Evolutionary conservation across 2,329 filamentous ascomycete species (phyloP), one percentile per base, ranked within the genome.

Genomic region (Sclerotinia spermophila): DNA sequence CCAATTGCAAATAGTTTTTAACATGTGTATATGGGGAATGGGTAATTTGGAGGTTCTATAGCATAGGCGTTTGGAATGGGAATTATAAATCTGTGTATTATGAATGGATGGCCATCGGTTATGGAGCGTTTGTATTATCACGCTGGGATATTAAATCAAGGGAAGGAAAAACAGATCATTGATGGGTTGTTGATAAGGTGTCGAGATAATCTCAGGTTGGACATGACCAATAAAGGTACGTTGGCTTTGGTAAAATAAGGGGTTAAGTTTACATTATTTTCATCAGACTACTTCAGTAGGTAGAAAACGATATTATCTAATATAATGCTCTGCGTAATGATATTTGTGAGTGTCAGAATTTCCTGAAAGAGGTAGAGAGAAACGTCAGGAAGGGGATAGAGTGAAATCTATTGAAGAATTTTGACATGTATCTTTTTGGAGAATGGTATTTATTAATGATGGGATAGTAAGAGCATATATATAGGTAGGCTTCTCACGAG

Each of bases 21-120:
- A 21, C 17, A 40, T 65, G 10, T 65, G 62, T 30, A 40, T 33
- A 51, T 40, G 33, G 45, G 33, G 3, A 65, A 65, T 27, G 5
- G 17, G 5, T 53, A 38, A 40, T 53, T 53, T 33, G 2, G 27
- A 21, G 24, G 2, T 30, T 10, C 30, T 40, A 65, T 30, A 65
- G 62, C 62, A 65, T 53, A 17, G 62, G 62, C 45, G 62, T 65
- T 65, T 40, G 62, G 24, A 65, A 38, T 40, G 48, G 62, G 7
- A 27, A 40, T 24, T 38, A 38, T n/a, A 38, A 53, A 51, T 33
- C 33, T 40, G 17, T 65, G 35, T 21, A 48, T 53, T 27, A 53
- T 65, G 62, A 65, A 65, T 53, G 45, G 45, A 53, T 40, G 33
- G 33, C 27, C 27, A 24, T 53, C 38, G 45, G 45, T 42, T 61